Evolutionary conservation across 2,329 filamentous ascomycete species (phyloP).

Genomic region (Colletotrichum tanaceti): DNA sequence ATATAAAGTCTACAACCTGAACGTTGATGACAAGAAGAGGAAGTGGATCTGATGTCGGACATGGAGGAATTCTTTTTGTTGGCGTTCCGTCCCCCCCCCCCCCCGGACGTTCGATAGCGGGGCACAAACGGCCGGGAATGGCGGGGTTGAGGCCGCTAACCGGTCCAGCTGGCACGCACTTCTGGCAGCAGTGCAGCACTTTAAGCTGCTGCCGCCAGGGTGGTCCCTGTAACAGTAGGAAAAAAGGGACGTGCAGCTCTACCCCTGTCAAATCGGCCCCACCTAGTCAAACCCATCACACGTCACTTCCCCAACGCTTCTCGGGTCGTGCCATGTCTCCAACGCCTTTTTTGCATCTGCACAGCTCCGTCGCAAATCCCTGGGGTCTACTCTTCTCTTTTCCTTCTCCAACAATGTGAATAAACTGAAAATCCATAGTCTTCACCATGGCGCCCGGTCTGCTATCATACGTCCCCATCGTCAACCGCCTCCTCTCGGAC

Average conservation of each 20-base stretch:
- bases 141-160: conserved; percentile 35
- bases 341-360: conserved; percentile 1
- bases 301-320: conserved; percentile 39
- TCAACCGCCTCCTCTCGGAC: conserved; percentile 52
- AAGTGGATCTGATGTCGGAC: background rate
- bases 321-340: conserved; percentile 33
- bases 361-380: background rate
- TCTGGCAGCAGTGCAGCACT: conserved; percentile 25
- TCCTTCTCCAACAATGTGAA: conserved; percentile 16
- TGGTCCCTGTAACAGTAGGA: conserved; percentile 9
- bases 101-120: conserved; percentile 18
- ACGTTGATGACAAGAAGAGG: background rate
- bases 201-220: conserved; percentile 18
- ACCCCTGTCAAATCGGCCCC: conserved; percentile 16
- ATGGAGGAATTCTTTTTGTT: background rate
- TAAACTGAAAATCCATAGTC: background rate
- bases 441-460: conserved; percentile 50
- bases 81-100: conserved; percentile 8
- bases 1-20: too few relatives aligned
- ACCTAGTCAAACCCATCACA: conserved; percentile 36
- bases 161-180: background rate
- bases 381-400: too few relatives aligned
- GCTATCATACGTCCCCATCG: conserved; percentile 56
- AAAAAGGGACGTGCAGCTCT: conserved; percentile 17
- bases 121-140: conserved; percentile 22